Evolutionary conservation across 495 filamentous ascomycete species (phyloP), one percentile per base, ranked within the genome.

Genomic region (Aspergillus conjunctus): DNA sequence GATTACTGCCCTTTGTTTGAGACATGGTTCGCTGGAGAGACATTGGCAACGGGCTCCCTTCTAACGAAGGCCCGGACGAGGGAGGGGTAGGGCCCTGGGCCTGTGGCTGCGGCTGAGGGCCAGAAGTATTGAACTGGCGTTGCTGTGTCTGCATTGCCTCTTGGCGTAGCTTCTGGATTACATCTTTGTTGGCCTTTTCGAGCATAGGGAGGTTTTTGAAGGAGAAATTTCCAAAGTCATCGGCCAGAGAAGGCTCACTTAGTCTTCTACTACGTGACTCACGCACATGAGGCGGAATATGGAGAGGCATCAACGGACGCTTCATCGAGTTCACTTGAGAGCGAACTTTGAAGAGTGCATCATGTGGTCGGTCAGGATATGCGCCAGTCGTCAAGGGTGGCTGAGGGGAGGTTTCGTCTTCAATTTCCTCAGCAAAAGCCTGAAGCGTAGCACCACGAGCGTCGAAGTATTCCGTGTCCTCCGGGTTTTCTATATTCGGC

Each of bases 381-480:
- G 70, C 65, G 1, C 90, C 87, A 5, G 86, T 85, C 0, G 85
- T 72, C 17, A 71, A 69, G 18, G 87, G 79, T 14, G 69, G 63
- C 26, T 71, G 75, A n/a, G 90, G 89, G 2, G 90, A 87, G 30
- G 77, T 74, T 67, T 96, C 91, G 67, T 98, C 94, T 71, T 97
- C 94, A 63, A 97, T 85, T 69, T 98, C 94, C 64, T 96, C 91
- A 15, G 88, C 85, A 69, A 98, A 98, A 7, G 88, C 84, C 67
- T 97, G 90, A 50, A 97, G 76, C 6, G 89, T 93, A 20, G 94
- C 94, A 30, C 94, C 94, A 50, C 94, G 86, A 37, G 91, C 77
- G 76, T 98, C 94, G 64, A 98, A 98, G 67, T 98, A 98, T 66
- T 98, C 94, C 0, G 94, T 98, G 65, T 98, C 93, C 71, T 98